Conservation (phyloP, 257 asterid species). For the Nyctanthes arbortristis region DNA sequence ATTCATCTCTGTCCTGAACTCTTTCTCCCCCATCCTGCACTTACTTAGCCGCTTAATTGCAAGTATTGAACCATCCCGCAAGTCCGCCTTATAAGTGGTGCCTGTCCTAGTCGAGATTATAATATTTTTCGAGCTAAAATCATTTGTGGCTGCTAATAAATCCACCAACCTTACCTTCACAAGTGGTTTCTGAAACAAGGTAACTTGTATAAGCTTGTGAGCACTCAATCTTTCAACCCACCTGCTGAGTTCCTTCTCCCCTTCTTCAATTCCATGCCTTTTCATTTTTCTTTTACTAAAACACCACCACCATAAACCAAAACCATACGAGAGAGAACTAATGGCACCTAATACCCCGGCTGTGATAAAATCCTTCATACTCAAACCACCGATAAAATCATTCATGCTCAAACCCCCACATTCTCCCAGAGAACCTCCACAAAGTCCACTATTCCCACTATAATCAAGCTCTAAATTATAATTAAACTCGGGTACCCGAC, state of each 20-base stretch:
- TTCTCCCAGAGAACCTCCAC: conserved; percentile 23
- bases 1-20: no score
- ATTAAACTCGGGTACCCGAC: conserved; percentile 22
- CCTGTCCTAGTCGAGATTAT: no score
- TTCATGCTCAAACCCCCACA: conserved; percentile 25
- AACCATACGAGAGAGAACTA: no score
- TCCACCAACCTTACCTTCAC: conserved; percentile 84
- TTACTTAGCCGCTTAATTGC: conserved; percentile 74
- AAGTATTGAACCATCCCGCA: conserved; percentile 77
- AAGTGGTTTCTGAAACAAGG: conserved; percentile 80
- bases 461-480: conserved; percentile 12
- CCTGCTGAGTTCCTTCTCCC: conserved; percentile 46
- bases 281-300: conserved; percentile 54
- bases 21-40: no score
- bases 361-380: conserved; percentile 15
- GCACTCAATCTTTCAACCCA: conserved; percentile 71
- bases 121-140: conserved; percentile 52
- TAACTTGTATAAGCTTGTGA: no score
- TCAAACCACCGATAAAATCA: no score
- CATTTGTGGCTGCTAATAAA: conserved; percentile 65
- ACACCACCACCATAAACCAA: conserved; percentile 35
- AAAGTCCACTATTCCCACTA: conserved; percentile 22
- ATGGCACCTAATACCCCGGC: conserved; percentile 26
- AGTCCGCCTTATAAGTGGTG: conserved; percentile 79
- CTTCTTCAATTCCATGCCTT: conserved; percentile 57